Percentiles rank a stretch among this genome's conserved stretches.
Conservation (phyloP, 345 rosid genomes). For the Isatis tinctoria region DNA sequence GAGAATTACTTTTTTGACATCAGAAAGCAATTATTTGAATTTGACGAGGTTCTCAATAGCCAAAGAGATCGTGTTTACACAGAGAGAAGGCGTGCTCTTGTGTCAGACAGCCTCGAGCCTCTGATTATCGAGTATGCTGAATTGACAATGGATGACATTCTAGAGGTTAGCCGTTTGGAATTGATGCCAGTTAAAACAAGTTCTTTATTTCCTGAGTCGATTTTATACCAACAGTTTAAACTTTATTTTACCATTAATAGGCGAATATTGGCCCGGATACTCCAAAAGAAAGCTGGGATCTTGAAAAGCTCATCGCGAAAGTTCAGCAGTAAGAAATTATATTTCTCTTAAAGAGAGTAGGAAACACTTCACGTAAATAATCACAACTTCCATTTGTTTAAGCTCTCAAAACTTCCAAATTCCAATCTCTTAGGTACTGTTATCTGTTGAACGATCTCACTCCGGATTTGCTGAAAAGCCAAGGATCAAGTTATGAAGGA, state of each 20-base stretch:
- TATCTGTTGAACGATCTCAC: constrained; percentile 77
- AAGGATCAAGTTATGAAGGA: constrained; percentile 62
- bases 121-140: constrained; percentile 95
- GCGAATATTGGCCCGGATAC: constrained; percentile 81
- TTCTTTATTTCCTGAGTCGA: not conserved
- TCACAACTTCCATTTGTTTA: not conserved
- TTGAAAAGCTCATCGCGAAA: constrained; percentile 87
- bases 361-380: not conserved
- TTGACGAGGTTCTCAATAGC: constrained; percentile 92
- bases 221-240: not conserved
- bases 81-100: constrained; percentile 93
- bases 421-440: constrained; percentile 60
- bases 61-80: constrained; percentile 96
- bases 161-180: constrained; percentile 55
- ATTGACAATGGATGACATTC: constrained; percentile 93
- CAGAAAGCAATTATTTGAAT: constrained; percentile 88
- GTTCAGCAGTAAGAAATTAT: constrained; percentile 71
- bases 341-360: not conserved
- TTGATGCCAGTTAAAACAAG: not conserved
- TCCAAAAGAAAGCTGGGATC: constrained; percentile 80
- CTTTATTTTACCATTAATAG: constrained; percentile 33
- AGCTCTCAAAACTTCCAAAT: constrained; percentile 4
- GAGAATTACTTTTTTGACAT: constrained; percentile 95
- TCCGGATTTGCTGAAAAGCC: constrained; percentile 63
- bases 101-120: constrained; percentile 76